Base-by-base conservation (phyloP, 306 rosid species). In the Trichosanthes cucumerina region DNA sequence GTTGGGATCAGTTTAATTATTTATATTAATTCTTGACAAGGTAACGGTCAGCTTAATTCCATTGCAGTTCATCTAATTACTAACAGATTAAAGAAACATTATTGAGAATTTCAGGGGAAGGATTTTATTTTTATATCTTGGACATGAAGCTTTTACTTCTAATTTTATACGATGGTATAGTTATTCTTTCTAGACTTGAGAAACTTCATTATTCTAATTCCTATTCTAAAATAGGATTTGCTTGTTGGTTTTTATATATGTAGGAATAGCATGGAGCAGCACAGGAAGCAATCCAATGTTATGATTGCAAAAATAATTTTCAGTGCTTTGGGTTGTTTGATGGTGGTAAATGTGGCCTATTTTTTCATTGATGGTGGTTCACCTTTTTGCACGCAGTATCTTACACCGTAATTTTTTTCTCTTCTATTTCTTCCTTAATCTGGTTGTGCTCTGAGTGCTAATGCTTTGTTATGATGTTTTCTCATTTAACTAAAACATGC, bases 401-500 rank as follows among this genome's bases (percentile, higher is more conserved):
- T 86, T 7, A 92, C 94, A 82, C 96, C 97, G 98, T 94, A 89
- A 88, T 95, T 84, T 75, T 58, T 82, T 71, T 28, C 2, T 28
- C 46, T 12, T 80, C 60, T 34, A 71, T 73, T 73, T 12, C 49
- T 76, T 56, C 33, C 79, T 33, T 57, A 54, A 38, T 38, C 38
- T 56, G 52, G 38, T 76, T 36, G 50, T 34, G 9, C 38, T 46
- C 14, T 12, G 3, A 46, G 33, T 72, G 10, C 2, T 72, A 15
- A 26, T 72, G 77, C 58, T 14, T 46, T 72, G 41, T 6, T 16
- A 19, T 53, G 18, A 19, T 16, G 28, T 62, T 24, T 77, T 60
- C 56, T 28, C 23, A 4, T 38, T 39, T 28, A 28, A 28, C 33
- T 28, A 28, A 2, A 28, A 2, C 33, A 28, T 28, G 33, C 2